Base-by-base conservation (phyloP, 495 filamentous ascomycete species). In the Aspergillus nanangensis region DNA sequence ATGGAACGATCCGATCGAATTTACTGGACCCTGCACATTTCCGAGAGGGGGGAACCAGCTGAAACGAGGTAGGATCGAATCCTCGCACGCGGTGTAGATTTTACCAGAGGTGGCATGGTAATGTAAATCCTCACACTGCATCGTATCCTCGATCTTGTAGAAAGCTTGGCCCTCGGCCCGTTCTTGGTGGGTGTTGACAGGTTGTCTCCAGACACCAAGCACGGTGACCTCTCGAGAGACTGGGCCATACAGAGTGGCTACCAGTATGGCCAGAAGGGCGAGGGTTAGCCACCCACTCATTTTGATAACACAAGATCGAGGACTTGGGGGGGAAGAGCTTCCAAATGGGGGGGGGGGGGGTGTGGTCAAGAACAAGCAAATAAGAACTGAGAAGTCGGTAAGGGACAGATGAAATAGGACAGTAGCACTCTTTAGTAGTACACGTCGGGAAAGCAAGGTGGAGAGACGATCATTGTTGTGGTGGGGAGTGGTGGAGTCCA, bases 111-210 rank as follows among this genome's bases (percentile, higher is more conserved):
- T 63, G 5, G 53, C 58, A 52, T 81, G 74, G 44, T 80, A 72
- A 50, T 83, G 78, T 10, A 84, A 39, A 58, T 84, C 80, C 45
- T 84, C 80, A 50, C 78, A 82, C 24, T 77, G 65, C 22, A 71
- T 49, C 0, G 79, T 81, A 52, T 80, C 76, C 4, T 67, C 57
- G 36, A 84, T 77, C 18, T 52, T 46, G 40, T 60, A 50, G 4
- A 71, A 58, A 4, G 62, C 62, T 4, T 65, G 46, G 11, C n/a
- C n/a, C n/a, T n/a, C n/a, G n/a, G n/a, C n/a, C n/a, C n/a, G n/a
- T n/a, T n/a, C n/a, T 66, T 67, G 29, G 70, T 60, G 19, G 64
- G 38, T 9, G 67, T n/a, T 25, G 21, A 62, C 3, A 57, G 47
- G 20, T 60, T 27, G 20, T 37, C 53, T 27, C 44, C 41, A 58